These are phyloP conservation scores for Globisporangium abappressorium DNA, from an alignment of 352 stramenopile genomes.

Conservation along the genomic window DNA sequence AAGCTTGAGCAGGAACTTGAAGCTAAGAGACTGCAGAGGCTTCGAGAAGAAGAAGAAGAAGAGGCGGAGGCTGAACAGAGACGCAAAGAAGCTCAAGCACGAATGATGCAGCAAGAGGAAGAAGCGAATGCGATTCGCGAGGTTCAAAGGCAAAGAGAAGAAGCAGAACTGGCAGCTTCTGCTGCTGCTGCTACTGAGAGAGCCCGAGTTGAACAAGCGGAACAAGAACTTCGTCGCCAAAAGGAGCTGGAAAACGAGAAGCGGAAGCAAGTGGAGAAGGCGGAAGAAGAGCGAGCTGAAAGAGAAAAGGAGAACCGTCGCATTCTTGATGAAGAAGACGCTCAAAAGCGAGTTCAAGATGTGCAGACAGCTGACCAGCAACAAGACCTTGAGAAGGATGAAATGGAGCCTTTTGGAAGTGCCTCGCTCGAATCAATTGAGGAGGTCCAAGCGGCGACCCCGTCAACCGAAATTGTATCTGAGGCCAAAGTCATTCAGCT, in stretches of 20 bases:
- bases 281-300: conserved; percentile 11
- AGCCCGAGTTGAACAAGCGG: background rate
- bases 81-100: conserved; percentile 16
- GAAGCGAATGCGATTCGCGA: conserved; percentile 7
- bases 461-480: background rate
- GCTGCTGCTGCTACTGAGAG: conserved; percentile 3
- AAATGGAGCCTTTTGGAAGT: background rate
- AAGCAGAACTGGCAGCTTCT: background rate
- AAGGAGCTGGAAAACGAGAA: conserved; percentile 11
- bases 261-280: conserved; percentile 3
- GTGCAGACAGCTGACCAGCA: background rate
- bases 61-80: conserved; percentile 25
- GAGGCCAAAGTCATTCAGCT: background rate
- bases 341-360: background rate
- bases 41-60: conserved; percentile 29
- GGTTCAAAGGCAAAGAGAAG: background rate
- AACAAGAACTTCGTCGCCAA: background rate
- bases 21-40: conserved; percentile 8
- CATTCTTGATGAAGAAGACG: background rate
- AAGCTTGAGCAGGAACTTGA: conserved; percentile 23
- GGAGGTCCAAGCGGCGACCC: background rate
- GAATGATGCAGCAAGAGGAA: conserved; percentile 16
- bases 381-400: background rate
- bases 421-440: background rate
- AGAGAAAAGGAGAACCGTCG: background rate